Evolutionary conservation across 106 monocot species (phyloP), one percentile per base, ranked within the genome.

Genomic region (Phalaenopsis aphrodite): DNA sequence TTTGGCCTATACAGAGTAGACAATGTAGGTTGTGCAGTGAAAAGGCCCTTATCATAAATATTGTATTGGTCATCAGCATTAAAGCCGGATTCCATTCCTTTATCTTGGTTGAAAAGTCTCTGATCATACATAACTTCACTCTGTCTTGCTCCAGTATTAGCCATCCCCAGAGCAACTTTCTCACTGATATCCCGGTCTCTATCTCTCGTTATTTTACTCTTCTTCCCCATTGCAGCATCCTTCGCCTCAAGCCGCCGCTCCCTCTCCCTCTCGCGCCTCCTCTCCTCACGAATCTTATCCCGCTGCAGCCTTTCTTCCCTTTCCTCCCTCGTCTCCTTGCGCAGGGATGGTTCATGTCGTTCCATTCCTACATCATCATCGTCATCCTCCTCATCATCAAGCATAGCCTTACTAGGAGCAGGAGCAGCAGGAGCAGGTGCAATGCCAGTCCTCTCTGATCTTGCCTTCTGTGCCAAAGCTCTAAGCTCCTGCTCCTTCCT

Each of bases 51-150:
- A 45, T 94, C 94, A 76, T 94, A 98, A 12, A 98, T 78, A 56
- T 98, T 98, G 80, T 98, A 98, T 79, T 94, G 98, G 49, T 98
- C 98, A 82, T 98, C 98, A 43, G 92, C 77, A 52, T 81, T 90
- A 88, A 94, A 94, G 2, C 98, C 98, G 82, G 98, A 98, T 5
- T 87, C 92, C 98, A 98, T 98, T 61, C 98, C 98, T 75, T 94
- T 94, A 38, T 98, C 98, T 79, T 98, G 98, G 79, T 98, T 98
- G 64, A 98, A 98, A n/a, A 98, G 83, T 82, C 98, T 89, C 75
- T 94, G 92, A 72, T 98, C 98, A 81, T 94, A 98, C 89, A 98
- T 94, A 78, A 94, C 90, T 75, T 98, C 94, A 56, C 98, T 94
- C 11, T 84, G 84, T 23, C 85, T 88, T 19, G 88, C 90, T 55